phyloP scores from a whole-genome alignment of 139 green algal genomes.

The Chlorella vulgaris region DNA sequence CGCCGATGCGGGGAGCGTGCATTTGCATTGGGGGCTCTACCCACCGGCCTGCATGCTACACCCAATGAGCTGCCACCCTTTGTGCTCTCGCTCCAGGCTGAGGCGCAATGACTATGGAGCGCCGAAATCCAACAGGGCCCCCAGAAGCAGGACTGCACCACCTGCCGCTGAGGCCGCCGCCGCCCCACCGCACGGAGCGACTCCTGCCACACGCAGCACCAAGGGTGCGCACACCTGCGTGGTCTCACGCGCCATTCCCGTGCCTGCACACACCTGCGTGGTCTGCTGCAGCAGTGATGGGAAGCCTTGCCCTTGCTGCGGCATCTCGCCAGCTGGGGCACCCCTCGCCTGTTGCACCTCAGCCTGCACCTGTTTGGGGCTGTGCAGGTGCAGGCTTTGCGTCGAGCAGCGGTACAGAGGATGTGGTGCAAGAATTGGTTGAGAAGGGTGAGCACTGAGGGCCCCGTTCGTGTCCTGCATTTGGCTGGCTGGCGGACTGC shows the following conservation, averaged over 20 bases:
- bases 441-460: slow-evolving; percentile 23
- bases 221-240: no score
- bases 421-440: background rate
- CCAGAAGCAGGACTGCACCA: background rate
- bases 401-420: background rate
- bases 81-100: background rate
- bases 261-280: no score
- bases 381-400: background rate
- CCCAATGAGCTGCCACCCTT: background rate
- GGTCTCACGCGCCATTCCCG: no score
- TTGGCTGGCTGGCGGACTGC: background rate
- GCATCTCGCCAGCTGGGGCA: background rate
- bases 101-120: background rate
- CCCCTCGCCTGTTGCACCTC: background rate
- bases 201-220: no score
- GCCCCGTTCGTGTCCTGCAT: background rate
- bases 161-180: no score
- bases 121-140: no score
- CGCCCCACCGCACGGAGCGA: no score
- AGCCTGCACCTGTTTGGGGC: background rate
- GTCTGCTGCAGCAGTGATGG: no score
- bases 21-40: no score
- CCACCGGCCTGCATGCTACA: no score
- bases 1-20: no score
- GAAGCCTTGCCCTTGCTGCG: no score